Base-by-base conservation (phyloP, 2,329 filamentous ascomycete genomes). In the Botrytis deweyae region DNA sequence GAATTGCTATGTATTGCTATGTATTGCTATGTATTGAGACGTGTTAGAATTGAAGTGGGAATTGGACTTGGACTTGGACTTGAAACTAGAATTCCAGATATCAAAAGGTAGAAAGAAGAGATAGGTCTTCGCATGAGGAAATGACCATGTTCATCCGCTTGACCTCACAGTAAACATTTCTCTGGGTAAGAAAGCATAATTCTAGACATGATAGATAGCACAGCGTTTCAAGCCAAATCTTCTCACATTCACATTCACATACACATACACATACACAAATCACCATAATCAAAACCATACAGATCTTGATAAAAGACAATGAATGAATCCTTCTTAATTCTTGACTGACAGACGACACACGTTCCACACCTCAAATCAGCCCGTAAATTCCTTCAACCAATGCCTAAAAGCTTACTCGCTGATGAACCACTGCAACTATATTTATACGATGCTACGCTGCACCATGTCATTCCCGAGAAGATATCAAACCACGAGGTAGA, bases 381-480 rank as follows among this genome's bases (percentile, higher is more conserved):
- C 58, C 22, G 55, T 71, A 38, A 38, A 46, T 38, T n/a, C 59
- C 38, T 63, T n/a, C 40, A 46, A 36, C 22, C 29, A 20, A 68
- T 58, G 49, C 65, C 65, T 55, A 55, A 58, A 58, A 68, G 25
- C 33, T 33, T 55, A 8, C 33, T 58, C 55, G 49, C 42, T 58
- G 65, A 68, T 42, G 49, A 58, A 42, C 49, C 49, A 68, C 65
- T 40, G 65, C 65, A 68, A 68, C 36, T 58, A 68, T 55, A 58
- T 68, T 58, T 55, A 68, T 68, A 58, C 49, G 29, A 68, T 68
- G 65, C 65, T 12, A 58, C 14, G 65, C 36, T n/a, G 25, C 22
- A 42, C 49, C 46, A 58, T 25, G 9, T 38, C 36, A 33, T 29
- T 58, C 40, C 36, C 16, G 36, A 67, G 29, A 55, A 68, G 40